Base-by-base conservation (phyloP, 805 yeast species). In the Yarrowia yakushimensis region DNA sequence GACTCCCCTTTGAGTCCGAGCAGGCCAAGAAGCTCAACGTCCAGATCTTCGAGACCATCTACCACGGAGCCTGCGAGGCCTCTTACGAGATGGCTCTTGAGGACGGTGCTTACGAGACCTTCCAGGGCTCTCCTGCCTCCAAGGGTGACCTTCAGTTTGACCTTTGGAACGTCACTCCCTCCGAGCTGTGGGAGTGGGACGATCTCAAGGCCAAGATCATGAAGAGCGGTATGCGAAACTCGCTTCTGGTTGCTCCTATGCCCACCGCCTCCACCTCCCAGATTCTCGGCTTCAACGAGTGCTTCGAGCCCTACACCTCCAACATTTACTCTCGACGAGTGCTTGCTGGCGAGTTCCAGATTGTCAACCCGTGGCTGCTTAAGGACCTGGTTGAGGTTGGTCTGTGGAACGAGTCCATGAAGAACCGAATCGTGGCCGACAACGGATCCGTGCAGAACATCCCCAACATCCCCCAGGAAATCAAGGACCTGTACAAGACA, bases 261-360 rank as follows among this genome's bases (percentile, higher is more conserved):
- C 98, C 98, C 45, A 93, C 98, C 17, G 98, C 98, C 1, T 90
- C 97, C 0, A 93, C 98, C 1, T 93, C 98, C 3, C 97, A 91
- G 77, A 92, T 93, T 59, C 79, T 93, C 60, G 98, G 97, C 39
- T 90, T 82, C 78, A 92, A 85, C 69, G 98, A 93, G 77, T 92
- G 97, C 76, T 93, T 93, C 74, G 99, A 93, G 75, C 98, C 99
- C 12, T 85, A 85, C 73, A 92, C 99, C 8, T 90, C 97, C 20
- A 93, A 93, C 76, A 85, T 93, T 70, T 93, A 91, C 76, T 84
- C 89, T 46, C 84, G 98, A 69, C 84, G 98, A 71, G 97, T 91
- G 6, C 77, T 90, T 9, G 88, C 97, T 20, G 98, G 97, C 52
- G 98, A 93, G 72, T 90, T 84, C 78, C 97, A 92, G 78, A 82